Base-by-base conservation (phyloP, 108 stramenopile genomes). In the Pelagomonas calceolata region DNA sequence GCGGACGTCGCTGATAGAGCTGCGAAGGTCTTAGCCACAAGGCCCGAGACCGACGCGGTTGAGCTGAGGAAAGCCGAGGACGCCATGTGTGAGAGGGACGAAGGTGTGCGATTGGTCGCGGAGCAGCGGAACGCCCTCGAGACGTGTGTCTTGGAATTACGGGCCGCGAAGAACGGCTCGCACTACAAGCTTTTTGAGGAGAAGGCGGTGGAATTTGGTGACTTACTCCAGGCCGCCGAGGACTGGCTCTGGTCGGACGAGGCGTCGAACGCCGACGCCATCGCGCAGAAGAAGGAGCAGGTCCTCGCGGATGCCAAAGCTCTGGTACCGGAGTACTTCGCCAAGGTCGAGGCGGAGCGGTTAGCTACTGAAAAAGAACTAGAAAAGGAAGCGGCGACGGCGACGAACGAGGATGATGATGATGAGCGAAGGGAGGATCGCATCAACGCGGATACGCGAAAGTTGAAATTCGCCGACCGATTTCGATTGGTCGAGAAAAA, bases 381-480 rank as follows among this genome's bases (percentile, higher is more conserved):
- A 18, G 34, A 67, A 34, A 72, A 4, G 10, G 69, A 72, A 37
- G 45, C 71, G 29, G 16, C 5, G 60, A 72, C 76, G 4, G 76
- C 71, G 16, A 72, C 71, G 30, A 66, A 77, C 4, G 51, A 26
- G 21, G 69, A 51, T 0, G 75, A 68, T 10, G 65, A 70, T 30
- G 64, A 77, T 35, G 51, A 60, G 51, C 7, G 7, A 26, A 17
- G 51, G 21, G 51, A 60, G 51, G 51, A 60, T 26, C 51, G 51
- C 51, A 4, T 60, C 21, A 17, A 60, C 51, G 51, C 51, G 51
- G 76, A 77, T 35, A 29, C 29, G 43, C 66, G 76, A 29, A 72
- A 73, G 45, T 67, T 77, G 29, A 70, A 70, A 26, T 72, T 72
- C 34, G 64, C 66, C 35, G 76, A 77, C 30, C 76, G 71, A 32